phyloP scores from a whole-genome alignment of 169 alveolate species.

The Ichthyophthirius multifiliis region DNA sequence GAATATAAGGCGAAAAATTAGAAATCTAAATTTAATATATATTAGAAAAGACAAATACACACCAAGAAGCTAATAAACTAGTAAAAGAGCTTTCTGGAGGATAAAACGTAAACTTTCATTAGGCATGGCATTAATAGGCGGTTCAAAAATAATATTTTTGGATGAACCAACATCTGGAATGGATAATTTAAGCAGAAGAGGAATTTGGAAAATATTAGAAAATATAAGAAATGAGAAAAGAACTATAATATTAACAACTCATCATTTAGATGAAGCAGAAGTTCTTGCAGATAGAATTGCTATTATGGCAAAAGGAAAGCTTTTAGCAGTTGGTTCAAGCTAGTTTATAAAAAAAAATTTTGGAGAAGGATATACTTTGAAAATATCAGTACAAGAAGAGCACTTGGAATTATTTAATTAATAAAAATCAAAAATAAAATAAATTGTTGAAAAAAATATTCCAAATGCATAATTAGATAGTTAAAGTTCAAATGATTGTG shows the following conservation, averaged over 20 bases:
- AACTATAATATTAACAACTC: slow-evolving; percentile 74
- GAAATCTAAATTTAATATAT: slow-evolving; percentile 47
- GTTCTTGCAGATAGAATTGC: slow-evolving; percentile 86
- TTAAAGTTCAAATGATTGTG: slow-evolving; percentile 10
- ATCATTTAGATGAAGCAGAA: slow-evolving; percentile 86
- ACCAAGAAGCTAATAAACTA: slow-evolving; percentile 41
- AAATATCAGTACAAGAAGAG: not conserved
- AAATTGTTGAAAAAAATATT: not conserved
- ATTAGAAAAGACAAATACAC: slow-evolving; percentile 59
- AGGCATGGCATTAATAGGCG: slow-evolving; percentile 87
- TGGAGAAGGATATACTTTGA: slow-evolving; percentile 38
- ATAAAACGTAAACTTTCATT: slow-evolving; percentile 80
- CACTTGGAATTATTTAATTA: not conserved
- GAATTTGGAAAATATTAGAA: slow-evolving; percentile 79
- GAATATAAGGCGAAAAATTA: slow-evolving; percentile 31
- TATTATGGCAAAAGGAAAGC: slow-evolving; percentile 72
- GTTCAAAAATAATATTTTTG: slow-evolving; percentile 77
- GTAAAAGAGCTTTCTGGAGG: slow-evolving; percentile 84
- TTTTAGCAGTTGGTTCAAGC: slow-evolving; percentile 39
- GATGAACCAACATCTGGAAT: slow-evolving; percentile 92
- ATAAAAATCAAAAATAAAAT: slow-evolving; percentile 11
- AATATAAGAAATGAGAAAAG: slow-evolving; percentile 52
- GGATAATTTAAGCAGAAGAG: slow-evolving; percentile 79
- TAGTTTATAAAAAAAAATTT: slow-evolving; percentile 36
- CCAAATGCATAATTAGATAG: slow-evolving; percentile 11